These are phyloP conservation scores for Blastomyces parvus DNA, from an alignment of 2,329 filamentous ascomycete genomes.

Conservation along the genomic window DNA sequence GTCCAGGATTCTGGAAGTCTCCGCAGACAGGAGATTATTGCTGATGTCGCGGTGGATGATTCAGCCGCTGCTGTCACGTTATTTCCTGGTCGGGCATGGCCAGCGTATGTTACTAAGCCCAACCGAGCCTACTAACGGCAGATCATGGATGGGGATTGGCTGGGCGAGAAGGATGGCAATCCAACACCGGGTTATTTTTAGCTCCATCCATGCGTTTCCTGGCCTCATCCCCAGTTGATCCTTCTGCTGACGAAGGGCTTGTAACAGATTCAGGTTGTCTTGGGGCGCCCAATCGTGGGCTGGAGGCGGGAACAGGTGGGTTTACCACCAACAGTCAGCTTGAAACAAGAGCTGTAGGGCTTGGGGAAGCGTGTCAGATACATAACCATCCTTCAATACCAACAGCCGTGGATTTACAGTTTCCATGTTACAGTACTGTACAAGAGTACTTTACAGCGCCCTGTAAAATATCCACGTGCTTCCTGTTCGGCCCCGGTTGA, in stretches of 20 bases:
- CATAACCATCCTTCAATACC: too few species aligned
- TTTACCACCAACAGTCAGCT: too few species aligned
- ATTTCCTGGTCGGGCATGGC: background rate
- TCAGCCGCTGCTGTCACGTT: background rate
- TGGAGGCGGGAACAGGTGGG: background rate
- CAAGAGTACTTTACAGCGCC: too few species aligned
- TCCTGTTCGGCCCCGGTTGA: background rate
- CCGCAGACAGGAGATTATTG: background rate
- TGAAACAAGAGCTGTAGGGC: too few species aligned
- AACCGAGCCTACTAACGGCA: background rate
- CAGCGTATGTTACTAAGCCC: background rate
- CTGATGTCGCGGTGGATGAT: background rate
- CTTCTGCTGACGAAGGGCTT: background rate
- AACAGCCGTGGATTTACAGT: too few species aligned
- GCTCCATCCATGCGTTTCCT: background rate
- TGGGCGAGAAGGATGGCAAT: too few species aligned
- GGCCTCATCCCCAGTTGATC: background rate
- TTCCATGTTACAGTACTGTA: too few species aligned
- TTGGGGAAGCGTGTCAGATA: too few species aligned
- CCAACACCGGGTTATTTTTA: background rate
- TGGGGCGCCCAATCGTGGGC: background rate
- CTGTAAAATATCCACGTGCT: too few species aligned
- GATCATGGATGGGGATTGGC: slow-evolving; percentile 3
- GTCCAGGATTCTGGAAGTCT: background rate
- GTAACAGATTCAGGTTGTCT: background rate